Base-by-base conservation (phyloP, 2,329 filamentous ascomycete species). In the Juglanconis oblonga region DNA sequence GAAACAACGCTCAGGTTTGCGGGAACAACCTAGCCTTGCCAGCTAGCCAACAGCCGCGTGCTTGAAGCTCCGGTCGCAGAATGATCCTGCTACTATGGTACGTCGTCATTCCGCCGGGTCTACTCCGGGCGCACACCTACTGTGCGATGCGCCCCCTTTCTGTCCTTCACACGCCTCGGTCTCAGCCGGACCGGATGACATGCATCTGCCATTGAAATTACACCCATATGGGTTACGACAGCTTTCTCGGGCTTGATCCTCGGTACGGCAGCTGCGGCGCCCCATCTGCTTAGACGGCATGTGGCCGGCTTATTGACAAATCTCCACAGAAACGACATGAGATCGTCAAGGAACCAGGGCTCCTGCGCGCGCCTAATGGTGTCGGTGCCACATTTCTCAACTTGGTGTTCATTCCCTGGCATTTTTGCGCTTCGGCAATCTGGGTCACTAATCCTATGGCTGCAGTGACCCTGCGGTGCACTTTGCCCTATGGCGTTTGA, bases 361-460 rank as follows among this genome's bases (percentile, higher is more conserved):
- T 3, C 6, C 42, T 54, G 49, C 48, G 40, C 54, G 57, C 60
- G 60, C 56, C 57, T 62, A 59, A 51, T 53, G 56, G 59, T 44
- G 48, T 50, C 54, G 33, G 61, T 55, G 58, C 55, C 57, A 59
- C 57, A 57, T 49, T 60, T 59, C n/a, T 45, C 40, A 53, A 63
- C 57, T 63, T 57, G 55, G 53, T 53, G 51, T 48, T 44, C 48
- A n/a, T 61, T 64, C 57, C 51, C 58, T 64, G 59, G 65, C 62
- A 57, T 59, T 56, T 17, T 11, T 52, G 35, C 53, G 65, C 59
- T 67, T 70, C 67, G 70, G 70, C 67, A 71, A 68, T 70, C 69
- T 70, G 66, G 57, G 62, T 64, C 66, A 65, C 66, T 67, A 65
- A 67, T 63, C 62, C 64, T 50, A 58, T 57, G 64, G 63, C 62